phyloP scores from a whole-genome alignment of 768 basidiomycete species.

The Boletales sp. region DNA sequence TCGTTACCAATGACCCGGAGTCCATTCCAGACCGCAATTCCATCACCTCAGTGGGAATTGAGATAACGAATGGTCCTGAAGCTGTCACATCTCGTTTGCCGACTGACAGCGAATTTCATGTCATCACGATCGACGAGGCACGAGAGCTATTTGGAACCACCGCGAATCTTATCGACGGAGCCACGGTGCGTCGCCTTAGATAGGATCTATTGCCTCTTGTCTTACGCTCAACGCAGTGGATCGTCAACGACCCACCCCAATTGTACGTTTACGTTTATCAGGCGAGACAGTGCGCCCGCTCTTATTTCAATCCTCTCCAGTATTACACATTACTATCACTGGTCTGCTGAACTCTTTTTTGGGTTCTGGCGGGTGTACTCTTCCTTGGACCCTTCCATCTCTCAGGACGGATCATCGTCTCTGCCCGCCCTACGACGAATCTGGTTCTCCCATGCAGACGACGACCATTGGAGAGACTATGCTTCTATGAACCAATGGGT shows the following conservation, averaged over 20 bases:
- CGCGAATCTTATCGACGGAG: slow-evolving; percentile 74
- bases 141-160: slow-evolving; percentile 62
- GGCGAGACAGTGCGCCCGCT: not conserved
- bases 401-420: slow-evolving; percentile 58
- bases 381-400: slow-evolving; percentile 69
- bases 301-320: slow-evolving; percentile 32
- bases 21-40: slow-evolving; percentile 59
- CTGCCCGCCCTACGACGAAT: slow-evolving; percentile 74
- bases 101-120: slow-evolving; percentile 71
- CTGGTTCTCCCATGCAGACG: slow-evolving; percentile 71
- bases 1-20: slow-evolving; percentile 75
- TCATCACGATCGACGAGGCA: slow-evolving; percentile 70
- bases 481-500: slow-evolving; percentile 90
- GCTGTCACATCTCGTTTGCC: slow-evolving; percentile 62
- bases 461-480: slow-evolving; percentile 86
- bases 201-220: not conserved
- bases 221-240: slow-evolving; percentile 45
- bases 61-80: slow-evolving; percentile 54
- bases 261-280: slow-evolving; percentile 50
- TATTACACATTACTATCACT: slow-evolving; percentile 92
- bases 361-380: slow-evolving; percentile 92
- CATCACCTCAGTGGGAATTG: slow-evolving; percentile 68
- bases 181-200: slow-evolving; percentile 46
- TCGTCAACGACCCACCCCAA: slow-evolving; percentile 83
- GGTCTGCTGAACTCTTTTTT: slow-evolving; percentile 88